These are phyloP conservation scores for Begonia masoniana DNA, from an alignment of 306 rosid genomes.

Conservation along the genomic window DNA sequence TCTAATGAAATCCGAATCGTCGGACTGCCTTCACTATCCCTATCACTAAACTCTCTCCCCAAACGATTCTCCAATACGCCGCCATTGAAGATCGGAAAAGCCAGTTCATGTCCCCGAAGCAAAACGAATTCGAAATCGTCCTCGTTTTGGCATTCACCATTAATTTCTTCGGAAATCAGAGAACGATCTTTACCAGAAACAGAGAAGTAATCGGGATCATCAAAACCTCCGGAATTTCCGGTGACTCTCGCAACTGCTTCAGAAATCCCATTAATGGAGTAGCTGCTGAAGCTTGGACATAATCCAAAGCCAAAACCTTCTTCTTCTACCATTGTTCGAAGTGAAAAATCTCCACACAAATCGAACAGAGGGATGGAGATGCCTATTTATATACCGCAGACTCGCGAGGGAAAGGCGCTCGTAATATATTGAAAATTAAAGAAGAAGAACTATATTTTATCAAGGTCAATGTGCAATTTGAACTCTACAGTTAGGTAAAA, in stretches of 20 bases:
- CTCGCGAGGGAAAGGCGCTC: no score
- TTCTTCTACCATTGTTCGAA: no score
- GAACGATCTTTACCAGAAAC: not conserved
- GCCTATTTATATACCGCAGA: no score
- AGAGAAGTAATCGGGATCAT: not conserved
- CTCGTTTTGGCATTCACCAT: not conserved
- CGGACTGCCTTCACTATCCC: not conserved
- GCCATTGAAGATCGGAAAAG: constrained; percentile 53
- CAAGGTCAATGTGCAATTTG: no score
- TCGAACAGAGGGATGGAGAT: no score
- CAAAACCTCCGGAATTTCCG: not conserved
- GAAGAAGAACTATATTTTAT: no score
- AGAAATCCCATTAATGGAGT: not conserved
- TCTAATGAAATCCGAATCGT: constrained; percentile 19
- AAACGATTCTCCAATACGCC: constrained; percentile 12
- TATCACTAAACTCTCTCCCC: not conserved
- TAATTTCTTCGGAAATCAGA: not conserved
- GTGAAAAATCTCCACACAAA: no score
- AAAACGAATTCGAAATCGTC: constrained; percentile 64
- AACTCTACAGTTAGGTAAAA: no score
- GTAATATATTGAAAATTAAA: no score
- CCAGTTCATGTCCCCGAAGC: constrained; percentile 16
- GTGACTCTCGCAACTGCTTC: constrained; percentile 3
- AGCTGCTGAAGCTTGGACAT: constrained; percentile 12
- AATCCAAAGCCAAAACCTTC: not conserved